Conservation (phyloP, 2,329 filamentous ascomycete genomes). For the Penicillium verrucosum region DNA sequence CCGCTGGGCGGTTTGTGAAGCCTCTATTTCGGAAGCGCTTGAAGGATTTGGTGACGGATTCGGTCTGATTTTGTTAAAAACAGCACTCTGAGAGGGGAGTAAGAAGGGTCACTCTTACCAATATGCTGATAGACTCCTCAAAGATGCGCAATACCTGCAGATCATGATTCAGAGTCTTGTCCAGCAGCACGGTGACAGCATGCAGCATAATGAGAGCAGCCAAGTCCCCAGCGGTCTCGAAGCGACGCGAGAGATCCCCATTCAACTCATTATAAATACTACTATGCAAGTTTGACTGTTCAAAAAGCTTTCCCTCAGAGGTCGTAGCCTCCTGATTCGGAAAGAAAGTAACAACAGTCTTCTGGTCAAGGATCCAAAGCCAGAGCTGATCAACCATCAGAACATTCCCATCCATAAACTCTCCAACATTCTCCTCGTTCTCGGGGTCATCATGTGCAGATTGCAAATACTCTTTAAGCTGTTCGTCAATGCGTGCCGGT, state of each 20-base stretch:
- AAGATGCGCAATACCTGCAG: conserved; percentile 64
- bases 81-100: rapidly evolving
- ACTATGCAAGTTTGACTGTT: conserved; percentile 58
- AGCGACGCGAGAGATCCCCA: conserved; percentile 60
- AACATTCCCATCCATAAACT: conserved; percentile 44
- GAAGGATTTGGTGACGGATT: conserved; percentile 60
- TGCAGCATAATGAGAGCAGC: conserved; percentile 62
- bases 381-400: conserved; percentile 68
- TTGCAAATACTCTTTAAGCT: conserved; percentile 45
- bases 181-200: conserved; percentile 60
- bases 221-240: conserved; percentile 60
- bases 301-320: conserved; percentile 33
- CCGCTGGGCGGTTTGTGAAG: conserved; percentile 45
- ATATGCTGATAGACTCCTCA: conserved; percentile 62
- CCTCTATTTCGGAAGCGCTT: conserved; percentile 61
- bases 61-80: conserved; percentile 45
- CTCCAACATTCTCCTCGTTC: conserved; percentile 1
- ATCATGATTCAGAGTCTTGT: conserved; percentile 58
- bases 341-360: conserved; percentile 35
- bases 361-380: conserved; percentile 47
- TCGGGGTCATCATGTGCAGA: conserved; percentile 16
- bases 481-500: conserved; percentile 39
- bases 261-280: conserved; percentile 66
- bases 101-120: conserved; percentile 42
- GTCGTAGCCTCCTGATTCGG: conserved; percentile 35